Percentiles rank a stretch among this genome's conserved stretches.
These are phyloP conservation scores for Ceratobasidium sp. DNA, from an alignment of 1,284 basidiomycete genomes.

Conservation along the genomic window DNA sequence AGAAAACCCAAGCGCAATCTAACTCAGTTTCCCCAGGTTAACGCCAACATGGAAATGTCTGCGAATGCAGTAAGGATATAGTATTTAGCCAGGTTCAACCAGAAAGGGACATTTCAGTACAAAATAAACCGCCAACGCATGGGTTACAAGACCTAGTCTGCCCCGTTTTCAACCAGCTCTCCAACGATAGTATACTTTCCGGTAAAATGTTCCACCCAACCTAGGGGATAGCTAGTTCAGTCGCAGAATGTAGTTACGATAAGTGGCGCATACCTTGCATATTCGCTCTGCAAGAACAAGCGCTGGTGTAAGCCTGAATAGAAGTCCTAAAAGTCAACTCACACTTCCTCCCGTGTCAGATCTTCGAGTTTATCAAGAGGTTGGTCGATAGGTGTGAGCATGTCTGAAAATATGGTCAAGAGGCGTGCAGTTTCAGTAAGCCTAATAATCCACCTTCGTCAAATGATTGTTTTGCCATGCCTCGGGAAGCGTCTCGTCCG, in stretches of 20 bases:
- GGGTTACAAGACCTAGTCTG: slow-evolving; percentile 46
- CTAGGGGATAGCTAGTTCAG: slow-evolving; percentile 48
- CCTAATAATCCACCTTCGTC: slow-evolving; percentile 67
- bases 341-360: slow-evolving; percentile 83
- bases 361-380: slow-evolving; percentile 84
- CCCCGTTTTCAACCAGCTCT: slow-evolving; percentile 77
- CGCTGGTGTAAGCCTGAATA: background rate
- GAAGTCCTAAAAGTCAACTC: slow-evolving; percentile 49
- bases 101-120: background rate
- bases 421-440: background rate
- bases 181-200: slow-evolving; percentile 89
- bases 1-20: background rate
- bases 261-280: slow-evolving; percentile 69
- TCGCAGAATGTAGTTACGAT: background rate
- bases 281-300: slow-evolving; percentile 67
- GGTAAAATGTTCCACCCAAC: slow-evolving; percentile 89
- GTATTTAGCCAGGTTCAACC: no score
- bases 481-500: slow-evolving; percentile 89
- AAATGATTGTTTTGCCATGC: slow-evolving; percentile 97
- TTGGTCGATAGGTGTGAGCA: slow-evolving; percentile 86
- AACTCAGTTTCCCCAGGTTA: background rate
- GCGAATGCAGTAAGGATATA: no score
- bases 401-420: slow-evolving; percentile 62
- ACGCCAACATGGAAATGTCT: background rate
- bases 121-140: background rate